Conservation (phyloP, 2,329 filamentous ascomycete species). For the Botrytis byssoidea region DNA sequence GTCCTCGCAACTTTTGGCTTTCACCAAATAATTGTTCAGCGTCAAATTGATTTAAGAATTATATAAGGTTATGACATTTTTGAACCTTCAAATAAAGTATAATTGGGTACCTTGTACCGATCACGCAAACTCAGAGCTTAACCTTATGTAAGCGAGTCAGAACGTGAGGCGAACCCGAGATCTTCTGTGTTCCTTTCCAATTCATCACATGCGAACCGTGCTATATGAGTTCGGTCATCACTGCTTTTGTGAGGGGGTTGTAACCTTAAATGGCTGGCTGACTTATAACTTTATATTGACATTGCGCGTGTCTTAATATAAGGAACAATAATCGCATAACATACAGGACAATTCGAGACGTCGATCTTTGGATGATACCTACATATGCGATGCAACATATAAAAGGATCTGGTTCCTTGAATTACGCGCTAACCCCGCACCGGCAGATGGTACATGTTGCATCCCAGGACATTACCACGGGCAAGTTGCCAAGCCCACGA, state of each 20-base stretch:
- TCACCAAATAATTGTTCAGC: neutral
- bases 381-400: neutral
- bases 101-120: neutral
- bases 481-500: neutral
- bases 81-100: neutral
- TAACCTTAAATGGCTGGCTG: neutral
- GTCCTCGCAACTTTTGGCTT: neutral
- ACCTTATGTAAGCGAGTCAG: neutral
- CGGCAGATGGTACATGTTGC: neutral
- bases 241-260: neutral
- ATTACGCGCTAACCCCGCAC: neutral
- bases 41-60: neutral
- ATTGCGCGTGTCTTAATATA: neutral
- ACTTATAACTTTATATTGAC: neutral
- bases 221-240: neutral
- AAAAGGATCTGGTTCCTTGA: constrained; percentile 1
- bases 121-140: neutral
- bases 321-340: neutral
- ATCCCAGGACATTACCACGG: neutral
- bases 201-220: constrained; percentile 2
- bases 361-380: neutral
- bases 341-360: too few relatives aligned
- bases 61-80: neutral
- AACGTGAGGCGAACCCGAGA: neutral
- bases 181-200: neutral